Percentiles rank a stretch among this genome's conserved stretches.
phyloP scores from a whole-genome alignment of 1,284 basidiomycete genomes.

The Malassezia caprae region DNA sequence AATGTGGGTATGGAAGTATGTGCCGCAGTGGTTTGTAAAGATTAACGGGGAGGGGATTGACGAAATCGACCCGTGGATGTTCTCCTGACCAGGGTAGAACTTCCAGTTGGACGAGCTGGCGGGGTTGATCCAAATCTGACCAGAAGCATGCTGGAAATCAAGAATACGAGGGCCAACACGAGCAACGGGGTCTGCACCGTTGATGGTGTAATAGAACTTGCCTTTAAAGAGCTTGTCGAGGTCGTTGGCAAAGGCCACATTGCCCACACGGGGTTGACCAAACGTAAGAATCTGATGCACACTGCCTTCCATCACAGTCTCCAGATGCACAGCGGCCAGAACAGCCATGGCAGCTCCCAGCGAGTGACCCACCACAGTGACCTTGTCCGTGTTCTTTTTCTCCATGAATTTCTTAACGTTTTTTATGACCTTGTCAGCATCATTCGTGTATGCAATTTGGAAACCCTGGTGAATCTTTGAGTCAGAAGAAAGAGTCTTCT shows the following conservation, averaged over 20 bases:
- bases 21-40: neutral
- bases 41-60: constrained; percentile 11
- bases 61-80: constrained; percentile 23
- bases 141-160: constrained; percentile 25
- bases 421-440: constrained; percentile 20
- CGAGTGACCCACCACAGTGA: constrained; percentile 30
- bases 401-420: constrained; percentile 23
- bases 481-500: neutral
- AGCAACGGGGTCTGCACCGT: constrained; percentile 27
- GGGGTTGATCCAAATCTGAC: constrained; percentile 36
- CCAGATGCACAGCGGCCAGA: constrained; percentile 30
- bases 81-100: constrained; percentile 35
- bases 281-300: constrained; percentile 22
- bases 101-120: constrained; percentile 19
- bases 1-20: neutral
- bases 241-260: constrained; percentile 23
- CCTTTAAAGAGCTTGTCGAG: constrained; percentile 24
- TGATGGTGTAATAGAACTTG: constrained; percentile 25
- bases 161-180: constrained; percentile 20
- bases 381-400: constrained; percentile 15
- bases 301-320: constrained; percentile 18
- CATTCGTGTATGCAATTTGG: constrained; percentile 27
- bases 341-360: constrained; percentile 33
- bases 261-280: constrained; percentile 27
- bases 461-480: constrained; percentile 27